A percentile compares a stretch with the other conserved stretches of the same genome.
Evolutionary conservation across 306 rosid species (phyloP).

Genomic region (Cucurbita argyrosperma): DNA sequence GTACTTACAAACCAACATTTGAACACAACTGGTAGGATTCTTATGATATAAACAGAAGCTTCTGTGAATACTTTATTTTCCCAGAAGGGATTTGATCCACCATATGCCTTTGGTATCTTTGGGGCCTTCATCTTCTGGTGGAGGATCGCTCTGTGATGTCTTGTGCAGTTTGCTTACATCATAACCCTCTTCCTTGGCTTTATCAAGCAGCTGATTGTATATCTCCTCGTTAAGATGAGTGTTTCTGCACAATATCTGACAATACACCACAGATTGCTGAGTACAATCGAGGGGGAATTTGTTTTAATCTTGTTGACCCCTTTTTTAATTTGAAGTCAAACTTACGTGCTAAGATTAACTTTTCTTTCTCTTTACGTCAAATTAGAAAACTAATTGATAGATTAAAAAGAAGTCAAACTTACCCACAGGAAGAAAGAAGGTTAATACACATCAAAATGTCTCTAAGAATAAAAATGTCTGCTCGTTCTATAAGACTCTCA

Average conservation of each 20-base stretch:
- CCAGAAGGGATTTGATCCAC: constrained; percentile 40
- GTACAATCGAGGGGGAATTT: background rate
- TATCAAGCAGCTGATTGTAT: constrained; percentile 46
- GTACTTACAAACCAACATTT: background rate
- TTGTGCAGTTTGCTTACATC: constrained; percentile 78
- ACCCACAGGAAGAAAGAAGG: background rate
- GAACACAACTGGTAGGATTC: background rate
- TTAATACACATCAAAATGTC: background rate
- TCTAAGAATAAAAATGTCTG: background rate
- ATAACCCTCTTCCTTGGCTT: constrained; percentile 48
- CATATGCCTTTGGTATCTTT: constrained; percentile 50
- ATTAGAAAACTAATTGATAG: too few species aligned
- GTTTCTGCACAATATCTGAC: constrained; percentile 51
- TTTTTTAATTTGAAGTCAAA: too few species aligned
- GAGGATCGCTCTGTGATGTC: constrained; percentile 67
- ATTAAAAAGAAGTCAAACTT: background rate
- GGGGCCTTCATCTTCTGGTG: constrained; percentile 49
- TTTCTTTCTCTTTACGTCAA: too few species aligned
- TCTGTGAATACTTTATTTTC: background rate
- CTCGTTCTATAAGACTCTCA: too few species aligned
- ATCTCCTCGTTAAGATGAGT: constrained; percentile 43
- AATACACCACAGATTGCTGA: background rate
- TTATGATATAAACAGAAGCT: constrained; percentile 3
- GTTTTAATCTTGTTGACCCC: too few species aligned
- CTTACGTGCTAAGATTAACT: too few species aligned